Percentiles rank a stretch among this genome's conserved stretches.
Conservation (phyloP, 257 asterid species). For the Cinchona pubescens region DNA sequence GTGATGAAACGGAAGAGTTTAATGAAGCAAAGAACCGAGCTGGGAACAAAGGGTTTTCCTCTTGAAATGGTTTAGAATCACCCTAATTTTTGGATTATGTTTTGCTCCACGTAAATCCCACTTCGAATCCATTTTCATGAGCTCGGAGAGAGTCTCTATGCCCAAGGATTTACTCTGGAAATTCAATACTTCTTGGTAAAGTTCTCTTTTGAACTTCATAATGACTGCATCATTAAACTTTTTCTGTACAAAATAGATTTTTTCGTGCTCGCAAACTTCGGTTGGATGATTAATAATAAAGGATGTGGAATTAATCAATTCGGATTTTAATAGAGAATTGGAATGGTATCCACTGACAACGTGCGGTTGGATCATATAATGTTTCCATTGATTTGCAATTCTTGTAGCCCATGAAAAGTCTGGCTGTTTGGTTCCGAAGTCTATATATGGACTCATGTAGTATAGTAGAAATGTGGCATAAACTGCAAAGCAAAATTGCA, state of each 20-base stretch:
- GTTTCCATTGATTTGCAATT: slow-evolving; percentile 67
- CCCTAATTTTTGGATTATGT: slow-evolving; percentile 60
- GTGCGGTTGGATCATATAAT: slow-evolving; percentile 51
- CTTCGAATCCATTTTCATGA: slow-evolving; percentile 67
- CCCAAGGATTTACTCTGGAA: slow-evolving; percentile 51
- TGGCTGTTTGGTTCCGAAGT: slow-evolving; percentile 55
- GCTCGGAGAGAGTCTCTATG: slow-evolving; percentile 52
- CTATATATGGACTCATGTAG: slow-evolving; percentile 73
- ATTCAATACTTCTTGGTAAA: slow-evolving; percentile 52
- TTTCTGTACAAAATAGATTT: slow-evolving; percentile 75
- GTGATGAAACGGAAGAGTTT: slow-evolving; percentile 77
- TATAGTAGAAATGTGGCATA: slow-evolving; percentile 82
- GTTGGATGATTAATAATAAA: slow-evolving; percentile 31
- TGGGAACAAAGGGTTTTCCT: slow-evolving; percentile 83
- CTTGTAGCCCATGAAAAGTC: slow-evolving; percentile 74
- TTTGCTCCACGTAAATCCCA: slow-evolving; percentile 51
- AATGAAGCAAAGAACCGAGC: slow-evolving; percentile 72
- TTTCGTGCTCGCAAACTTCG: slow-evolving; percentile 69
- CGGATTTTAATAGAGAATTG: slow-evolving; percentile 17
- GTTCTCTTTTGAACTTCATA: slow-evolving; percentile 76
- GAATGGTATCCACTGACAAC: slow-evolving; percentile 40
- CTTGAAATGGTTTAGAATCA: slow-evolving; percentile 83
- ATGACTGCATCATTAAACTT: slow-evolving; percentile 61
- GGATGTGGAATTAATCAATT: slow-evolving; percentile 12
- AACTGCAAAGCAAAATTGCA: slow-evolving; percentile 81